phyloP scores from a whole-genome alignment of 257 asterid genomes.

The Nicotiana undulata region DNA sequence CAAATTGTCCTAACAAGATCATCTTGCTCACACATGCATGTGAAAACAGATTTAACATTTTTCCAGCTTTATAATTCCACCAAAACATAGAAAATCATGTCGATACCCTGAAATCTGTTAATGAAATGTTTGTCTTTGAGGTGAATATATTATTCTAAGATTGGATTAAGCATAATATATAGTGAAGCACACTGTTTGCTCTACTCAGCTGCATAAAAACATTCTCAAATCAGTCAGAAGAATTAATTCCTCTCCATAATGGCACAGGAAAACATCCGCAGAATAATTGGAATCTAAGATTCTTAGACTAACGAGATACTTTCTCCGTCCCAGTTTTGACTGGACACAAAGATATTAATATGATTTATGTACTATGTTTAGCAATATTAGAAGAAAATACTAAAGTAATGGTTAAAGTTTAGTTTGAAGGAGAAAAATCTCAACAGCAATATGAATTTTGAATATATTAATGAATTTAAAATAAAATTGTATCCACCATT shows the following conservation, averaged over 20 bases:
- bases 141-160: background rate
- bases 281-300: background rate
- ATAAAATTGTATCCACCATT: background rate
- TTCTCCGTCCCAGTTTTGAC: background rate
- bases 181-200: background rate
- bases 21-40: background rate
- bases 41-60: background rate
- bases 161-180: background rate
- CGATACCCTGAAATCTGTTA: background rate
- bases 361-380: background rate
- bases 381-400: background rate
- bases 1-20: background rate
- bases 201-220: constrained; percentile 31
- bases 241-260: background rate
- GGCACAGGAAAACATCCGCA: background rate
- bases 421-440: background rate
- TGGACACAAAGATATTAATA: background rate
- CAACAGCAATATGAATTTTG: background rate
- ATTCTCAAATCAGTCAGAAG: background rate
- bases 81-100: constrained; percentile 4
- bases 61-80: background rate
- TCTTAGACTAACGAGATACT: background rate
- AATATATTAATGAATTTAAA: background rate
- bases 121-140: background rate
- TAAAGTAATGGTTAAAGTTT: background rate